phyloP scores from a whole-genome alignment of 345 rosid species.

The Anacardium occidentale region DNA sequence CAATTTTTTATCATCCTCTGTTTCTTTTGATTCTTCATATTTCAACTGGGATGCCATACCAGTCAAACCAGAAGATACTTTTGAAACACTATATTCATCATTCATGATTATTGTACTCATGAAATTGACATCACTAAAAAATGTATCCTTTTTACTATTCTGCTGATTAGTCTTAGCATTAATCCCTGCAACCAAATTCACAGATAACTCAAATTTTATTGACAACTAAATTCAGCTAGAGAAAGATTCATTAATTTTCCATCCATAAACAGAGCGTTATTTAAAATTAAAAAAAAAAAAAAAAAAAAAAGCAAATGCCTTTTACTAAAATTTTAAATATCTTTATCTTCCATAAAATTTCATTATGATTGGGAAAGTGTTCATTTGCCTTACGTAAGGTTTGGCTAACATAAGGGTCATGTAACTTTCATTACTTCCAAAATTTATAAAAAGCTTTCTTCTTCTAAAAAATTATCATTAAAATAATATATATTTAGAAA shows the following conservation, averaged over 20 bases:
- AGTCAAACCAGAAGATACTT: constrained; percentile 37
- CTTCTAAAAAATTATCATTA: no score
- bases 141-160: constrained; percentile 26
- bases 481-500: no score
- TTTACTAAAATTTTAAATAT: no score
- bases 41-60: constrained; percentile 26
- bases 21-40: constrained; percentile 29
- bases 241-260: neutral
- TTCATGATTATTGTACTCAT: constrained; percentile 52
- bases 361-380: no score
- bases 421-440: no score
- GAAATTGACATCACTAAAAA: constrained; percentile 55
- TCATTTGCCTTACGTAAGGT: no score
- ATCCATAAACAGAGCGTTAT: neutral
- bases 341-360: no score
- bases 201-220: constrained; percentile 2
- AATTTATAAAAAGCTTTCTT: no score
- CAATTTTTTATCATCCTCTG: constrained; percentile 20
- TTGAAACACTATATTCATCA: constrained; percentile 60
- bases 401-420: no score
- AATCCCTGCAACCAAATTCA: constrained; percentile 43
- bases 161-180: constrained; percentile 32
- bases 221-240: neutral
- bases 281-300: no score
- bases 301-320: no score